A percentile compares a stretch with the other conserved stretches of the same genome.
phyloP scores from a whole-genome alignment of 2,329 filamentous ascomycete species.

The Botryotinia convoluta region DNA sequence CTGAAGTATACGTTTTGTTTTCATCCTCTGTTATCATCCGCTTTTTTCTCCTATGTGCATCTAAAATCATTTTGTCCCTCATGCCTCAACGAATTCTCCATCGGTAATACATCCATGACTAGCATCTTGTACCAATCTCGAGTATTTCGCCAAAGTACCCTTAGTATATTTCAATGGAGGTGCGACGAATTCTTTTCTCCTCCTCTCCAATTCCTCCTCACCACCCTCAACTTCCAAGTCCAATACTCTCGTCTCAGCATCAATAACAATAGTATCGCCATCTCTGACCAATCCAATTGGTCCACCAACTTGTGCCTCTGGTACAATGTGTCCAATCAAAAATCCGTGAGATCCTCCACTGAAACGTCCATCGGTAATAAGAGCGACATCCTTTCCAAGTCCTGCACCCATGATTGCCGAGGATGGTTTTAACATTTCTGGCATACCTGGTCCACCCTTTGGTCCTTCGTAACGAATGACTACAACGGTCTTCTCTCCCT shows the following conservation, averaged over 20 bases:
- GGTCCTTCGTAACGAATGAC: slow-evolving; percentile 74
- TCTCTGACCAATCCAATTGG: slow-evolving; percentile 57
- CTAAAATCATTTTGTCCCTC: background rate
- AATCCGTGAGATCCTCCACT: slow-evolving; percentile 59
- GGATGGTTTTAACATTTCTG: slow-evolving; percentile 69
- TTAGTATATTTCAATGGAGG: slow-evolving; percentile 55
- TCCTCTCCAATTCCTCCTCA: slow-evolving; percentile 41
- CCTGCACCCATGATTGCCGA: slow-evolving; percentile 73
- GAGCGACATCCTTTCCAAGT: slow-evolving; percentile 64
- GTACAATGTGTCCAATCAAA: slow-evolving; percentile 60
- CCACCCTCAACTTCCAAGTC: slow-evolving; percentile 46
- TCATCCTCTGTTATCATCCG: background rate
- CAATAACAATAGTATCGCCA: slow-evolving; percentile 59
- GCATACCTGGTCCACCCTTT: slow-evolving; percentile 72
- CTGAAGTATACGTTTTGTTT: background rate
- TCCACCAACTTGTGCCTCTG: slow-evolving; percentile 59
- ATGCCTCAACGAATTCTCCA: slow-evolving; percentile 32
- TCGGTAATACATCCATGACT: slow-evolving; percentile 60
- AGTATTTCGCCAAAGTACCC: slow-evolving; percentile 60
- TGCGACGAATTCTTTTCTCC: slow-evolving; percentile 51
- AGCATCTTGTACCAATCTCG: slow-evolving; percentile 52
- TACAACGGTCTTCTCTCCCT: slow-evolving; percentile 73
- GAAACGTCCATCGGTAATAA: slow-evolving; percentile 70
- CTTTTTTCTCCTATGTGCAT: background rate
- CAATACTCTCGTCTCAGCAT: slow-evolving; percentile 54